Evolutionary conservation across 2,329 filamentous ascomycete genomes (phyloP), one percentile per base, ranked within the genome.

Genomic region (Claviceps lovelessii): DNA sequence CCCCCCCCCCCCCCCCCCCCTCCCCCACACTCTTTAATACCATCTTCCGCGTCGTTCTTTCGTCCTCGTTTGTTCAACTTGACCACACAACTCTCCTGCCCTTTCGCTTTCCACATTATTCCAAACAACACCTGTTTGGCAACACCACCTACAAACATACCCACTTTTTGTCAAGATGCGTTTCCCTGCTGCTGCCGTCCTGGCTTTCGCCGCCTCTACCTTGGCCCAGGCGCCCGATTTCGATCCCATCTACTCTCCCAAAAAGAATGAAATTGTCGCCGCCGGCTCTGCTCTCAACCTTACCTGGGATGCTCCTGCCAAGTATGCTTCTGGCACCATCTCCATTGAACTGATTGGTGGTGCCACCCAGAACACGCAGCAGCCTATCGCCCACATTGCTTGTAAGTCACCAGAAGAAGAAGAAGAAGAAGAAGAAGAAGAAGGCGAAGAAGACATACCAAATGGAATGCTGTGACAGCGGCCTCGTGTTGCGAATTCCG

Each of bases 311-410:
- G 65, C 69, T 52, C 65, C 68, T 55, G 62, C 68, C 53, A 61
- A 68, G 57, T 73, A 73, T 67, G 65, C 65, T 47, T 72, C 69
- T 57, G 65, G 69, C 47, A 71, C 69, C 56, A 68, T 82, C 63
- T 71, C 70, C 59, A 76, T 85, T 65, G 63, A 67, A 61, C 74
- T 84, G 57, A 70, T 84, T 55, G 76, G 77, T 56, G 81, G 81
- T 61, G 61, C 65, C 5, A 65, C 66, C 57, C 70, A 73, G 59
- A 55, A 58, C 57, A 70, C 66, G 51, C 76, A 80, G 58, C 62
- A 70, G 42, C 61, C 70, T 55, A 59, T 73, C 44, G 62, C 71
- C 47, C 61, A 67, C 58, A 67, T 85, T 63, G 75, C 71, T 57
- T 63, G 80, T 83, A 71, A 69, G 79, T 76, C 42, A 9, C 17